These are phyloP conservation scores for Leucocoprinus sp. DNA, from an alignment of 768 basidiomycete genomes.

Conservation along the genomic window DNA sequence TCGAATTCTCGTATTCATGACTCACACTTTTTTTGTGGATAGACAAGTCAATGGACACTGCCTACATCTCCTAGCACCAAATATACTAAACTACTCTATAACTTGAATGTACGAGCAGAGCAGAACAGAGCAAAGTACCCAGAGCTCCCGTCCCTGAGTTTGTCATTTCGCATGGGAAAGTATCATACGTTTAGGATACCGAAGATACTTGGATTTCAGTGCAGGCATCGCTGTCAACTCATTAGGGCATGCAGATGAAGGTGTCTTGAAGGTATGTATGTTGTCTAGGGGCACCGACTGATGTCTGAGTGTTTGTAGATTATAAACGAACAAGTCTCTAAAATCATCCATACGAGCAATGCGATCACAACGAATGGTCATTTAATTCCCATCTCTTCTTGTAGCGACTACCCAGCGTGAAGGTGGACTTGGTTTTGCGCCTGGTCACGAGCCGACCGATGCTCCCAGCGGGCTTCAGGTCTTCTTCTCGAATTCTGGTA, in stretches of 20 bases:
- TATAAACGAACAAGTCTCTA: constrained; percentile 63
- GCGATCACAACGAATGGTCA: constrained; percentile 87
- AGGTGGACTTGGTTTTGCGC: constrained; percentile 73
- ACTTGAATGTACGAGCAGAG: constrained; percentile 17
- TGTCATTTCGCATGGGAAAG: constrained; percentile 79
- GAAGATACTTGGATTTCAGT: constrained; percentile 86
- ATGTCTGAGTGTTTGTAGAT: constrained; percentile 30
- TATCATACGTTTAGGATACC: constrained; percentile 81
- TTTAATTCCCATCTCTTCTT: constrained; percentile 78
- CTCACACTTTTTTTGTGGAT: not conserved
- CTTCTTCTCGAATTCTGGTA: constrained; percentile 92
- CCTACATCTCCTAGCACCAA: constrained; percentile 23
- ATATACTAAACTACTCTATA: constrained; percentile 29
- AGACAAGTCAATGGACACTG: constrained; percentile 4
- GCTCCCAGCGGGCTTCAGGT: constrained; percentile 41
- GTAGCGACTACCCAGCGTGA: constrained; percentile 73
- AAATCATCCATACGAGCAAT: constrained; percentile 82
- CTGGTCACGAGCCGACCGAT: constrained; percentile 9
- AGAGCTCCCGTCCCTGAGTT: constrained; percentile 65
- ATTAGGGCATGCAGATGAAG: constrained; percentile 86
- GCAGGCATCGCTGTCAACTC: constrained; percentile 98
- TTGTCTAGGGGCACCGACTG: constrained; percentile 10
- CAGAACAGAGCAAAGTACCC: constrained; percentile 27
- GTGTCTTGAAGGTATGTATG: constrained; percentile 55
- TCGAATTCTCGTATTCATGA: not conserved